Evolutionary conservation across 2,329 filamentous ascomycete species (phyloP), one percentile per base, ranked within the genome.

Genomic region (Fusarium annulatum): DNA sequence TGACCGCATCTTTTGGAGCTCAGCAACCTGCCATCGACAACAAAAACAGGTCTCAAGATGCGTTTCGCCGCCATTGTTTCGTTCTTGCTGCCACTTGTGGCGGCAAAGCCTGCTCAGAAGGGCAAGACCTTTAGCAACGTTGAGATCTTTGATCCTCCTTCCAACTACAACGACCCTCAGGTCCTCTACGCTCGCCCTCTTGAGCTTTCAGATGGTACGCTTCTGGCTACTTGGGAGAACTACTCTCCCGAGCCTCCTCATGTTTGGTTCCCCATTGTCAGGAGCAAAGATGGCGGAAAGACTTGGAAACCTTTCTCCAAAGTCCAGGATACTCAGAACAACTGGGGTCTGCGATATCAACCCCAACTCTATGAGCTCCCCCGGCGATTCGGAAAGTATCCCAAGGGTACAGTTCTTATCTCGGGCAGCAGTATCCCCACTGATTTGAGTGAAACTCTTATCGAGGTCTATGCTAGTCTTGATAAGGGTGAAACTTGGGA

Each of bases 301-400:
- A 90, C 87, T 4, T 94, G 92, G 92, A 92, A 77, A 84, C 45
- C 45, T 21, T 48, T 92, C 56, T 89, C 90, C 9, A 85, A 86
- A 21, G 88, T 94, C 15, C 83, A 88, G 19, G 92, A 94, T 78
- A 85, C 88, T 55, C 88, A 88, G 36, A 91, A 92, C 72, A 87
- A 87, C 46, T 90, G 88, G 83, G 92, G 92, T 26, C 79, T 93
- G 61, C 87, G 90, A 36, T 93, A 93, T 76, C 92, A 94, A 76
- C 92, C 92, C 0, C 88, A 89, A 79, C 83, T 94, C 19, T 93
- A 92, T 76, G 86, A 90, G 72, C 86, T 94, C 7, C 87, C 89
- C 0, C 82, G 87, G 46, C 79, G 82, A 7, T 84, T 93, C 56
- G 92, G 87, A 23, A 83, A 85, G 4, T 93, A 86, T 77, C 81